phyloP scores from a whole-genome alignment of 257 asterid genomes.

The Cruciata laevipes region DNA sequence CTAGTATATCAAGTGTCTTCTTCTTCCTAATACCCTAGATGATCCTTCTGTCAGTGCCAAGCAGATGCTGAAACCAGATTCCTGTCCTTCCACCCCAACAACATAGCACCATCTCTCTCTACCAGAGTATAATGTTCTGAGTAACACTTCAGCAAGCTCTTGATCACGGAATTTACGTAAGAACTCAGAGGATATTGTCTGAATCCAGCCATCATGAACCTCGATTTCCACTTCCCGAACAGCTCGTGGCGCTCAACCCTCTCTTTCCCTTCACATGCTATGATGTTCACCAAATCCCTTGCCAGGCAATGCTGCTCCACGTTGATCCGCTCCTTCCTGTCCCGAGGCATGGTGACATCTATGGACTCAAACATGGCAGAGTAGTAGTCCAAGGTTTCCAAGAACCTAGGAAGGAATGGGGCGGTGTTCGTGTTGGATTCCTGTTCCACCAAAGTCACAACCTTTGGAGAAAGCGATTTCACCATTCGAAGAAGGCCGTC shows the following conservation, averaged over 20 bases:
- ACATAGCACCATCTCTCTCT: conserved; percentile 77
- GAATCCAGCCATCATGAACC: conserved; percentile 87
- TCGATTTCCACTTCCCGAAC: conserved; percentile 75
- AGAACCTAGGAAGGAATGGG: conserved; percentile 62
- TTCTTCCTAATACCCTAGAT: conserved; percentile 2
- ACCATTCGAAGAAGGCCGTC: conserved; percentile 79
- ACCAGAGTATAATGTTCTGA: conserved; percentile 68
- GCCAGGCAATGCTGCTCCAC: conserved; percentile 93
- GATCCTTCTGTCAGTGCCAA: conserved; percentile 41
- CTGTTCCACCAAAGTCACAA: conserved; percentile 82
- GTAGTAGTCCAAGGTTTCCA: conserved; percentile 66
- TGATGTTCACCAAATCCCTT: conserved; percentile 79
- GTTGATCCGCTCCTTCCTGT: conserved; percentile 67
- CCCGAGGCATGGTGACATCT: conserved; percentile 65
- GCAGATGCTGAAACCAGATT: conserved; percentile 84
- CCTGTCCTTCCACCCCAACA: conserved; percentile 86
- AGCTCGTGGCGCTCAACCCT: conserved; percentile 90
- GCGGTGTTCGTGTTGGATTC: conserved; percentile 90
- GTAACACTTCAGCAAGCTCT: conserved; percentile 56
- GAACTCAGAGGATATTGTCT: conserved; percentile 55
- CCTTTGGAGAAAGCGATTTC: conserved; percentile 59
- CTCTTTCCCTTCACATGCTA: conserved; percentile 90
- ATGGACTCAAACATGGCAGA: conserved; percentile 81
- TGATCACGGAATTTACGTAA: conserved; percentile 72
- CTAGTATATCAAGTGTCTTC: not conserved